Base-by-base conservation (phyloP, 1,139 yeast genomes). In the Pichia sp. region DNA sequence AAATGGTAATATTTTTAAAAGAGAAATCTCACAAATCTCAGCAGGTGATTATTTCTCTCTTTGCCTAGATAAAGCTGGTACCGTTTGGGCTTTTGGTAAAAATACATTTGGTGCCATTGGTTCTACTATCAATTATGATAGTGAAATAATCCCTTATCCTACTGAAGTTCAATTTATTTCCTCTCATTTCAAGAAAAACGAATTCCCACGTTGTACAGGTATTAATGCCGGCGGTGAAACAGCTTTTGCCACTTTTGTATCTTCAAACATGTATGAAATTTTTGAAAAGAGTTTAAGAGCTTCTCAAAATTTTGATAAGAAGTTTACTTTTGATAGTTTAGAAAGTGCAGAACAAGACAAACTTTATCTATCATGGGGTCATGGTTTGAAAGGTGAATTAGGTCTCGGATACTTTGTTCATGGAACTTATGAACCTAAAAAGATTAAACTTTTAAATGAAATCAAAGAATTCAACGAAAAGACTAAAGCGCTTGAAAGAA, bases 91-190 rank as follows among this genome's bases (percentile, higher is more conserved):
- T 1, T 89, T 94, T 76, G 98, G 98, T 24, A 75, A 75, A 45
- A 91, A 91, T 58, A 67, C 74, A 2, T 74, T 64, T 57, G 97
- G 98, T 20, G 91, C 91, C 56, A 69, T 93, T 46, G 95, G 89
- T n/a, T 67, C 75, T 37, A 78, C 79, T 8, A 79, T 82, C 38
- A 68, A 74, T 22, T 75, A 75, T 54, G 76, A 76, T 43, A 76
- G 83, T 11, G 86, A 83, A 50, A 65, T 72, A 39, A 71, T 81
- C 39, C 77, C 94, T 3, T 72, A 79, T 30, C 97, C 97, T 1
- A 72, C 72, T 35, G 65, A 66, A 45, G 64, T 80, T 5, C 69
- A 72, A 38, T 49, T 61, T 35, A 54, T 72, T 46, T 36, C 41
- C 9, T 46, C 62, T 36, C 63, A 70, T 52, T 62, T 67, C 51